Base-by-base conservation (phyloP, 495 filamentous ascomycete species). In the Xylaria scruposa region DNA sequence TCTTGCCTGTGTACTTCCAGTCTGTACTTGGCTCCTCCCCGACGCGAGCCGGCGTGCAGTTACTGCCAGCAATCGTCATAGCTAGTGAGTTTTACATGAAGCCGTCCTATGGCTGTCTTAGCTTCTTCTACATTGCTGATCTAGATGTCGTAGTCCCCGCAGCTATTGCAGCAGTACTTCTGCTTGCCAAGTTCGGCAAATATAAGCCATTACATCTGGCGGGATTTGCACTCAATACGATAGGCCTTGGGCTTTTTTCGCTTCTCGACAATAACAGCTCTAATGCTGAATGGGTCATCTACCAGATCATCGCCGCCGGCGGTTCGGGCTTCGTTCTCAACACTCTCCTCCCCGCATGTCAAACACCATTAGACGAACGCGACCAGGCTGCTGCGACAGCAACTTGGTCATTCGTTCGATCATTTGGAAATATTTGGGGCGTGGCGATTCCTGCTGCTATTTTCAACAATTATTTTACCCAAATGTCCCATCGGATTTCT, bases 1-100 rank as follows among this genome's bases (percentile, higher is more conserved):
- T 87, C 76, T 72, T 86, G 1, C 83, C 85, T 0, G 76, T 88
- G 1, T 88, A 85, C 73, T 88, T 88, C 77, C 84, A 85, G 29
- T 13, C 56, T 7, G 56, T 59, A 4, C 56, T 36, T 31, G 8
- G 5, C 4, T 15, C 4, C 24, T 13, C 56, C 17, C 53, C 53
- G 3, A 58, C 53, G 3, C 9, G 10, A 26, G 17, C 53, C 3
- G 53, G 53, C 10, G 53, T 58, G 17, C 17, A 13, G 9, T 21
- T 58, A 21, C 21, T 58, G 8, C 53, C 53, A 51, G 12, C 47
- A 3, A 21, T 21, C n/a, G n/a, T 51, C n/a, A 12, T 21, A n/a
- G 8, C 49, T 47, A 1, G 44, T 47, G 44, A 17, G 44, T 47
- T 4, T 17, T 9, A 47, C 12, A 12, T 47, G 44, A 44, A 10